A percentile compares a stretch with the other conserved stretches of the same genome.
Conservation (phyloP, 2,329 filamentous ascomycete species). For the Polytolypa hystricis region DNA sequence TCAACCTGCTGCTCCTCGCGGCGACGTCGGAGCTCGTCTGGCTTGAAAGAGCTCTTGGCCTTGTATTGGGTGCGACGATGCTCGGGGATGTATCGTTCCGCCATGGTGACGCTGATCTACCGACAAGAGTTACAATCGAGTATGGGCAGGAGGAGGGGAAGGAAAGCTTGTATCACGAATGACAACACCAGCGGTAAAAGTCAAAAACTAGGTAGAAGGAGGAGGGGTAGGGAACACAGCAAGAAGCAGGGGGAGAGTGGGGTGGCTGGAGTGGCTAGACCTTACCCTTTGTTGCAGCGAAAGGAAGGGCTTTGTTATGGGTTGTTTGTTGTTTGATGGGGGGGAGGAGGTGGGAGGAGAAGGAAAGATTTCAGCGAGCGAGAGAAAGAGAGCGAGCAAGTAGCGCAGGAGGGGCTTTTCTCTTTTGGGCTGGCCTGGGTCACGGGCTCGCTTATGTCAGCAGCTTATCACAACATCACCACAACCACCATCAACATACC, state of each 20-base stretch:
- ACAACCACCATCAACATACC: too few relatives aligned
- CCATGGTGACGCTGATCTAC: conserved; percentile 52
- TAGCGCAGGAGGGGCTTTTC: conserved; percentile 7
- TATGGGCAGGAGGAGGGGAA: conserved; percentile 18
- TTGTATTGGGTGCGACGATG: conserved; percentile 99
- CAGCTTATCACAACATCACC: not conserved
- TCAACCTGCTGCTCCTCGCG: conserved; percentile 99
- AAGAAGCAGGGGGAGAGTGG: conserved; percentile 8
- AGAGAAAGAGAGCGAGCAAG: too few relatives aligned
- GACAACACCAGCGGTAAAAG: conserved; percentile 8
- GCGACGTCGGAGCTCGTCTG: conserved; percentile 93
- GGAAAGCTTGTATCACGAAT: conserved; percentile 13
- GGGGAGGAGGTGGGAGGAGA: not conserved
- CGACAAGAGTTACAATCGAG: conserved; percentile 8
- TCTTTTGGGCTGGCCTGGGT: conserved; percentile 5
- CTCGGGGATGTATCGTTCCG: conserved; percentile 98
- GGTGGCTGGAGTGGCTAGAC: not conserved
- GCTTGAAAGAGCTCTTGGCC: conserved; percentile 98
- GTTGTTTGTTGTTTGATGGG: conserved; percentile 5
- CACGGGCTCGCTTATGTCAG: too few relatives aligned
- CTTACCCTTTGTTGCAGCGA: not conserved
- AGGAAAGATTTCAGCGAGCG: too few relatives aligned
- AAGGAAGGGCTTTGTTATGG: conserved; percentile 2
- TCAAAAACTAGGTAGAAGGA: not conserved
- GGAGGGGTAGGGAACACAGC: conserved; percentile 7